A percentile compares a stretch with the other conserved stretches of the same genome.
phyloP scores from a whole-genome alignment of 78 protist genomes.

The Dictyostelium purpureum region DNA sequence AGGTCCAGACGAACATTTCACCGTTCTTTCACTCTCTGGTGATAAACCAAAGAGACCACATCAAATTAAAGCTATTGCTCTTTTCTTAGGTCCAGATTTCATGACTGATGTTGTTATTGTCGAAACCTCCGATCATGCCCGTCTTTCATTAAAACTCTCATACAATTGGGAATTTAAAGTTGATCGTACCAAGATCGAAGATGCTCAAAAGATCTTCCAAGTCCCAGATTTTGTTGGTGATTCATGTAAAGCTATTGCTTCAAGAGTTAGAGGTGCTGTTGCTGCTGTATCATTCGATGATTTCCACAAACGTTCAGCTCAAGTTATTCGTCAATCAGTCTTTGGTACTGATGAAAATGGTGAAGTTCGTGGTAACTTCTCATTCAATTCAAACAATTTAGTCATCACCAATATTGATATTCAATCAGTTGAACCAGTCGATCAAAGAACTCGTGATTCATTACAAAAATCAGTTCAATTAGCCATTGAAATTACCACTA shows the following conservation, averaged over 20 bases:
- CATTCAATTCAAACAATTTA: slow-evolving; percentile 89
- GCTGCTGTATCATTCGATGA: slow-evolving; percentile 92
- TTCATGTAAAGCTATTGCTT: slow-evolving; percentile 94
- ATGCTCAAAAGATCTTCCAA: slow-evolving; percentile 86
- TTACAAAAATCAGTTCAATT: slow-evolving; percentile 90
- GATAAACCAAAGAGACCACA: slow-evolving; percentile 96
- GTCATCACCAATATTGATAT: slow-evolving; percentile 94
- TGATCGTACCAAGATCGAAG: slow-evolving; percentile 44
- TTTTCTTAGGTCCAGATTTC: slow-evolving; percentile 96
- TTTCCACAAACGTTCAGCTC: slow-evolving; percentile 94
- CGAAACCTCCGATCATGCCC: slow-evolving; percentile 96
- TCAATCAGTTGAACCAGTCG: slow-evolving; percentile 96
- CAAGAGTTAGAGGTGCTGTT: slow-evolving; percentile 94
- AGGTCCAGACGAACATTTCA: slow-evolving; percentile 95
- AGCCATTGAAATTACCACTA: slow-evolving; percentile 95
- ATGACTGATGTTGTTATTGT: slow-evolving; percentile 94
- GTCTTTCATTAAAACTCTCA: slow-evolving; percentile 89
- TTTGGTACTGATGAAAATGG: slow-evolving; percentile 89
- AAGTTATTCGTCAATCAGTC: slow-evolving; percentile 91
- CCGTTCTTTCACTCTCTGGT: slow-evolving; percentile 91
- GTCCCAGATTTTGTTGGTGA: slow-evolving; percentile 97
- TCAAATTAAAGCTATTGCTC: slow-evolving; percentile 85
- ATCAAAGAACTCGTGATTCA: slow-evolving; percentile 93
- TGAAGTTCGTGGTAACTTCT: slow-evolving; percentile 23
- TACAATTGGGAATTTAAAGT: slow-evolving; percentile 94